phyloP scores from a whole-genome alignment of 2,329 filamentous ascomycete species.

The Zymoseptoria tritici region DNA sequence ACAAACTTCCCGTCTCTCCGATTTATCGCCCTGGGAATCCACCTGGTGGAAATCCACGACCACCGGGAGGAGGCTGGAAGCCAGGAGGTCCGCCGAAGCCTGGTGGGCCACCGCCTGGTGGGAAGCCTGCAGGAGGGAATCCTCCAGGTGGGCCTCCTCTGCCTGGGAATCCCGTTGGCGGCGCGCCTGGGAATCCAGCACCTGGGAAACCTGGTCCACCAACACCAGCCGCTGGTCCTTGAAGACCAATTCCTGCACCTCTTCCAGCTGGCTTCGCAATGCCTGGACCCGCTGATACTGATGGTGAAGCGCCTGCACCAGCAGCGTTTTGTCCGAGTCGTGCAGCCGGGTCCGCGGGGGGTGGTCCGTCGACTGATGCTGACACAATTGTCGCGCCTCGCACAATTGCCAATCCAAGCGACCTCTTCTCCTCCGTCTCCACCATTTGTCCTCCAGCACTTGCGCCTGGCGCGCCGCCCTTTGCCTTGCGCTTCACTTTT shows the following conservation, averaged over 20 bases:
- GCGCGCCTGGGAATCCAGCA: conserved; percentile 36
- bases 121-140: conserved; percentile 15
- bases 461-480: conserved; percentile 56
- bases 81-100: conserved; percentile 40
- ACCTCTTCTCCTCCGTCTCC: conserved; percentile 93
- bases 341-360: conserved; percentile 85
- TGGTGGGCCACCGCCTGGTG: conserved; percentile 26
- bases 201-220: conserved; percentile 65
- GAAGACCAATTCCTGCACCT: conserved; percentile 67
- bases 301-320: conserved; percentile 52
- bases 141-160: conserved; percentile 31
- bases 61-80: conserved; percentile 58
- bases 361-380: conserved; percentile 89
- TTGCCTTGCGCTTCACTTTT: conserved; percentile 75
- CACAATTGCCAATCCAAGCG: conserved; percentile 89
- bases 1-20: not conserved
- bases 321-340: conserved; percentile 72
- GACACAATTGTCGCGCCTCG: conserved; percentile 93
- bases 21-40: conserved; percentile 26
- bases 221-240: conserved; percentile 82
- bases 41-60: conserved; percentile 26
- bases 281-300: conserved; percentile 75
- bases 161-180: conserved; percentile 26
- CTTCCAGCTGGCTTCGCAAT: conserved; percentile 86
- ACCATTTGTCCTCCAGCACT: conserved; percentile 49